These are phyloP conservation scores for Linum lewisii DNA, from an alignment of 345 rosid genomes.

Conservation along the genomic window DNA sequence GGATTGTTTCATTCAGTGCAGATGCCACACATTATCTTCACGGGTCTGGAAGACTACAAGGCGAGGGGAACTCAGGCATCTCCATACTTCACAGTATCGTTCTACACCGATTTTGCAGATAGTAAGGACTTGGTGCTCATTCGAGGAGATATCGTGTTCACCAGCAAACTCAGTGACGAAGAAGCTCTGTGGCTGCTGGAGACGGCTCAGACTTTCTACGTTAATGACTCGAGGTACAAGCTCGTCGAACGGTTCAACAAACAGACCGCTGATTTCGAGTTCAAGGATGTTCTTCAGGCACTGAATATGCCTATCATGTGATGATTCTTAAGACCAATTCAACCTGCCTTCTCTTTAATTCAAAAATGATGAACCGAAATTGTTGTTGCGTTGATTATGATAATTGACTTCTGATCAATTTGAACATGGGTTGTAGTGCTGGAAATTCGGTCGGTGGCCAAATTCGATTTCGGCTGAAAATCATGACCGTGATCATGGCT, in stretches of 20 bases:
- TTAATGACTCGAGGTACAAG: constrained; percentile 71
- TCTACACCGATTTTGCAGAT: constrained; percentile 73
- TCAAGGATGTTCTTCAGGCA: constrained; percentile 75
- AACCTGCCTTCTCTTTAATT: not conserved
- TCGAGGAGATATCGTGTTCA: constrained; percentile 76
- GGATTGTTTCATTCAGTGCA: constrained; percentile 85
- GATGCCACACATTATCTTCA: constrained; percentile 77
- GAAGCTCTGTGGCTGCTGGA: constrained; percentile 94
- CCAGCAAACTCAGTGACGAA: constrained; percentile 76
- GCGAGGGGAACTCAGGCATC: constrained; percentile 94
- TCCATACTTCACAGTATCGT: constrained; percentile 58
- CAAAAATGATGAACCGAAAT: no score
- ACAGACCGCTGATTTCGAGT: constrained; percentile 65
- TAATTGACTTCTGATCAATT: no score
- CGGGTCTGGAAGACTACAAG: constrained; percentile 97
- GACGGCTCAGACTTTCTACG: constrained; percentile 74
- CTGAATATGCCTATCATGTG: constrained; percentile 66
- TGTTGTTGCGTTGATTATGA: no score
- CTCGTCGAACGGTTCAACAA: constrained; percentile 78
- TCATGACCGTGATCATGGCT: no score
- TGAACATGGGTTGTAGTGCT: no score
- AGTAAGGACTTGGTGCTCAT: constrained; percentile 76
- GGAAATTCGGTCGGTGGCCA: no score
- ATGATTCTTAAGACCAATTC: constrained; percentile 8
- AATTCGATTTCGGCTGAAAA: no score